These are phyloP conservation scores for Aphanocladium album DNA, from an alignment of 2,329 filamentous ascomycete species.

Conservation along the genomic window DNA sequence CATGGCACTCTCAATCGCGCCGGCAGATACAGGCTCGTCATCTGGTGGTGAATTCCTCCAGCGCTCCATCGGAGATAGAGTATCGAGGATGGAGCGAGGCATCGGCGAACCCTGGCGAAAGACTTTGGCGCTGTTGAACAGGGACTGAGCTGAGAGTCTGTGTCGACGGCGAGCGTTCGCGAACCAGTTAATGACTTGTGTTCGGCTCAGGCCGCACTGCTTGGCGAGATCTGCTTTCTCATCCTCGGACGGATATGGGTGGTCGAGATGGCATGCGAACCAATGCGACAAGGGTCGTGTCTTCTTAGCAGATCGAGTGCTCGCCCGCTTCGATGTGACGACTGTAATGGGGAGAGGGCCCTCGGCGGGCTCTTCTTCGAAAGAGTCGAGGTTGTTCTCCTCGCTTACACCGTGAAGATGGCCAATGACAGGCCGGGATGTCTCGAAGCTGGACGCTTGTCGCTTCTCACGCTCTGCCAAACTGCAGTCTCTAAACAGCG, in stretches of 20 bases:
- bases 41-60: conserved; percentile 39
- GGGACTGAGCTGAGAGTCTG: conserved; percentile 29
- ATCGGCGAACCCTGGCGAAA: conserved; percentile 39
- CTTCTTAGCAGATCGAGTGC: conserved; percentile 39
- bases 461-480: conserved; percentile 41
- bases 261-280: conserved; percentile 40
- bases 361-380: conserved; percentile 8
- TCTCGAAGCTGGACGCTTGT: conserved; percentile 41
- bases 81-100: conserved; percentile 28
- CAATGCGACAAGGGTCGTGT: conserved; percentile 41
- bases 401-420: conserved; percentile 45
- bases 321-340: conserved; percentile 26
- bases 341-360: conserved; percentile 12
- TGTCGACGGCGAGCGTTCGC: conserved; percentile 45
- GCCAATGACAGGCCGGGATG: conserved; percentile 40
- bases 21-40: conserved; percentile 36
- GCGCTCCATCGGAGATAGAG: conserved; percentile 43
- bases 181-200: conserved; percentile 46
- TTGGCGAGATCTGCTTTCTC: conserved; percentile 36
- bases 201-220: conserved; percentile 40
- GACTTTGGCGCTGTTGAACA: conserved; percentile 20
- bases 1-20: conserved; percentile 34
- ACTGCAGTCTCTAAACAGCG: conserved; percentile 45
- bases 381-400: conserved; percentile 19
- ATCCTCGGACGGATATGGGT: conserved; percentile 44